Evolutionary conservation across 164 flowering plant species (phyloP).

Genomic region (Vitis rupestris): DNA sequence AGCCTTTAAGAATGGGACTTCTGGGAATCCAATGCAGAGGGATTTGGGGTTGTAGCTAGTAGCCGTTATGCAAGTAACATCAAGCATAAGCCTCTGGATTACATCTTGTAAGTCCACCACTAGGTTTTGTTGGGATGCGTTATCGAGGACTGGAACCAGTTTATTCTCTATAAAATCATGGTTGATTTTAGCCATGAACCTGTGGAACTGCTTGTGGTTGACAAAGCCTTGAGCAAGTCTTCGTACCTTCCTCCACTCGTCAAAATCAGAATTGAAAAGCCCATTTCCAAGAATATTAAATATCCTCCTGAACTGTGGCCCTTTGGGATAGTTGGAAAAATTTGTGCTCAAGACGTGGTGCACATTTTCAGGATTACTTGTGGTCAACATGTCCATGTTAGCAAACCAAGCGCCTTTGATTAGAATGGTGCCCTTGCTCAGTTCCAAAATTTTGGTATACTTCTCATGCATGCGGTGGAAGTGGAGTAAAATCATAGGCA

Average conservation of each 20-base stretch:
- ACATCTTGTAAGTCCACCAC: conserved; percentile 43
- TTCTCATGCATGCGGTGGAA: conserved; percentile 20
- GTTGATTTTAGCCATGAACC: conserved; percentile 4
- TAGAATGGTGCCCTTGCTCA: conserved; percentile 8
- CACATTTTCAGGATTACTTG: conserved; percentile 17
- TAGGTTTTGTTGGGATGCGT: background rate
- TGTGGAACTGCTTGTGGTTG: background rate
- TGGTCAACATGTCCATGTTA: conserved; percentile 3
- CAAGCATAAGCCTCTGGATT: conserved; percentile 37
- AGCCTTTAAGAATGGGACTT: conserved; percentile 27
- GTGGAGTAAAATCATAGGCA: conserved; percentile 25
- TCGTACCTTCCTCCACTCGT: conserved; percentile 17
- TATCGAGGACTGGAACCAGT: conserved; percentile 35
- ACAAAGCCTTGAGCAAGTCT: conserved; percentile 8
- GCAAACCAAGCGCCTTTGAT: conserved; percentile 30
- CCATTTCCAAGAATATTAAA: conserved; percentile 33
- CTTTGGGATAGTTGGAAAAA: conserved; percentile 22
- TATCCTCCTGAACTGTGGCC: conserved; percentile 13
- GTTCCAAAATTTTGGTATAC: conserved; percentile 9
- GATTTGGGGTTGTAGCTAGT: conserved; percentile 32
- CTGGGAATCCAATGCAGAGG: conserved; percentile 27
- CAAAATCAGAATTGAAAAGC: conserved; percentile 19
- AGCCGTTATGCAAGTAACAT: conserved; percentile 23
- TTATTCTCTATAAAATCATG: conserved; percentile 24
- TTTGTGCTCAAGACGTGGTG: conserved; percentile 21